Percentiles rank a stretch among this genome's conserved stretches.
phyloP scores from a whole-genome alignment of 805 yeast species.

The Spathaspora hagerdaliae region DNA sequence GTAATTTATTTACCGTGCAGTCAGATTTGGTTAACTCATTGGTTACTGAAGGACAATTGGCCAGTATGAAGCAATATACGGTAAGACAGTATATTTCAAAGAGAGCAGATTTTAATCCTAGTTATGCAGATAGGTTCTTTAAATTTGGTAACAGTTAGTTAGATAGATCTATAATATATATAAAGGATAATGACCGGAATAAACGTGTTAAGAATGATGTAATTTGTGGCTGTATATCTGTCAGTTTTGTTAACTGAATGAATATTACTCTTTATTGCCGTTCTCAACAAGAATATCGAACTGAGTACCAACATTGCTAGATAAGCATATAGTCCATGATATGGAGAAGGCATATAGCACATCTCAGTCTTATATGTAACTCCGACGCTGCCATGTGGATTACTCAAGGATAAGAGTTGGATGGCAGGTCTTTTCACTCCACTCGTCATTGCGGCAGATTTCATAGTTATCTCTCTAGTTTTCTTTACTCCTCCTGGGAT shows the following conservation, averaged over 20 bases:
- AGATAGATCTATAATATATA: constrained; percentile 1
- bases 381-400: constrained; percentile 24
- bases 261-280: not conserved
- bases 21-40: constrained; percentile 74
- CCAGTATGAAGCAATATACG: constrained; percentile 56
- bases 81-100: constrained; percentile 64
- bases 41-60: constrained; percentile 76
- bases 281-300: not conserved
- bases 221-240: not conserved
- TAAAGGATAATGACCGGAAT: constrained; percentile 10
- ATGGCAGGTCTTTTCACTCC: constrained; percentile 85
- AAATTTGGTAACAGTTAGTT: not conserved
- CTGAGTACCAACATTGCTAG: constrained; percentile 11
- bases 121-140: constrained; percentile 45
- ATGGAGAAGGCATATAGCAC: constrained; percentile 59
- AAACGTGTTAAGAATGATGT: constrained; percentile 9
- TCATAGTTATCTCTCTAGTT: constrained; percentile 73
- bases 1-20: constrained; percentile 81
- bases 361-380: constrained; percentile 39
- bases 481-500: constrained; percentile 23
- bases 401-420: constrained; percentile 68
- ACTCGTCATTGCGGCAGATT: constrained; percentile 89
- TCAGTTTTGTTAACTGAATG: not conserved
- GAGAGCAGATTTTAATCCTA: constrained; percentile 65
- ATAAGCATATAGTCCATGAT: constrained; percentile 36